Base-by-base conservation (phyloP, 768 basidiomycete species). In the Hypholoma fasciculare region DNA sequence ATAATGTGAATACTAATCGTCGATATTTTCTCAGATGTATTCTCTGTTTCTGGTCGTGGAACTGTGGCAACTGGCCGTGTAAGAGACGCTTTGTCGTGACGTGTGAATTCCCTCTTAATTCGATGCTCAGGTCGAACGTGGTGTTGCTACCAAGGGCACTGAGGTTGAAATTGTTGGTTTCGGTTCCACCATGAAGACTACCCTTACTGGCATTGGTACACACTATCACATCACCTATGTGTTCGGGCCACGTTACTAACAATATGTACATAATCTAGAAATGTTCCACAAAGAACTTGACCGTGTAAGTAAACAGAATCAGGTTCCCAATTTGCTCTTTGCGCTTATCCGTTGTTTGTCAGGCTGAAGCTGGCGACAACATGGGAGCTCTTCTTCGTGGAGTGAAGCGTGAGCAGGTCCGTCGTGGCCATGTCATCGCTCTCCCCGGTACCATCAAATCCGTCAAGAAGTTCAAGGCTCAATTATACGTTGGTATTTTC, bases 231-330 rank as follows among this genome's bases (percentile, higher is more conserved):
- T 9, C 27, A 30, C 27, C 30, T 34, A 6, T 34, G 9, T 34
- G 9, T 34, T 6, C 30, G 9, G 30, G 30, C 1, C 23, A 23
- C 30, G 9, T 20, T 16, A 43, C 13, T 14, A 14, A 16, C 49
- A 50, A 27, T 26, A 38, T 39, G 12, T 36, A 20, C 4, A 26
- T 23, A 30, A 40, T 62, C 16, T 64, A 95, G 96, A 98, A 76
- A 98, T 97, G 94, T 98, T 98, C 88, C 96, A 97, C 83, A 98
- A 97, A 81, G 97, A 99, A 77, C 86, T 99, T 55, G 97, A 99
- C 38, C 87, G 95, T 56, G 91, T 89, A 74, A 42, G 82, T 65
- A 16, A n/a, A 17, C 4, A n/a, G n/a, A 39, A 52, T 23, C 58
- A 44, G 16, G 11, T 36, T 26, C 19, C 13, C 14, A 17, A 53